Evolutionary conservation across 768 basidiomycete genomes (phyloP), one percentile per base, ranked within the genome.

Genomic region (Myochromella boudieri): DNA sequence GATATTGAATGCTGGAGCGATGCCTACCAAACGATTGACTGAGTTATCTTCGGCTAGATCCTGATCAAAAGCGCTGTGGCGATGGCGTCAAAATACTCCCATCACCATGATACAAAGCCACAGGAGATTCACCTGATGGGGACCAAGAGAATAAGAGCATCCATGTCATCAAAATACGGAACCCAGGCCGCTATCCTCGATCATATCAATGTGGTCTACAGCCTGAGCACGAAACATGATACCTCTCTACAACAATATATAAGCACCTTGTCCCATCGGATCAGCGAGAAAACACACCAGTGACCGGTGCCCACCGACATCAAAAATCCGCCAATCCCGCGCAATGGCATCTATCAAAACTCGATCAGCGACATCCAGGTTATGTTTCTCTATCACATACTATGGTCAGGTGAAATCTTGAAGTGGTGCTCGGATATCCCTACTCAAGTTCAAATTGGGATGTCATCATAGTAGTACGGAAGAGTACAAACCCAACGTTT

Each of bases 401-500:
- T 71, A 6, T 64, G 60, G 8, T 43, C 37, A 15, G 49, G 21
- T 17, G 58, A 74, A 63, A 87, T 79, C 53, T 75, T 79, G 54
- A 89, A 86, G 27, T 75, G 75, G 61, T 89, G 81, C 60, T 88
- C 87, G 5, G 82, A 81, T 17, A 85, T 85, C 4, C 86, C 86
- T 68, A 34, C 38, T 39, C n/a, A n/a, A n/a, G n/a, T n/a, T n/a
- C n/a, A n/a, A n/a, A n/a, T n/a, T n/a, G n/a, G n/a, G n/a, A n/a
- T n/a, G n/a, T n/a, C n/a, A n/a, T 43, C 3, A 11, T n/a, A 27
- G 44, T 22, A 11, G 24, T 41, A 31, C 43, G 21, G 27, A 47
- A n/a, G 1, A 8, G 24, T 24, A 53, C 62, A 6, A 39, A 71
- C 76, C 66, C 40, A 61, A 65, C 1, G 82, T 84, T 63, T 86